Evolutionary conservation across 768 basidiomycete species (phyloP).

Genomic region (Mycena haematopus): DNA sequence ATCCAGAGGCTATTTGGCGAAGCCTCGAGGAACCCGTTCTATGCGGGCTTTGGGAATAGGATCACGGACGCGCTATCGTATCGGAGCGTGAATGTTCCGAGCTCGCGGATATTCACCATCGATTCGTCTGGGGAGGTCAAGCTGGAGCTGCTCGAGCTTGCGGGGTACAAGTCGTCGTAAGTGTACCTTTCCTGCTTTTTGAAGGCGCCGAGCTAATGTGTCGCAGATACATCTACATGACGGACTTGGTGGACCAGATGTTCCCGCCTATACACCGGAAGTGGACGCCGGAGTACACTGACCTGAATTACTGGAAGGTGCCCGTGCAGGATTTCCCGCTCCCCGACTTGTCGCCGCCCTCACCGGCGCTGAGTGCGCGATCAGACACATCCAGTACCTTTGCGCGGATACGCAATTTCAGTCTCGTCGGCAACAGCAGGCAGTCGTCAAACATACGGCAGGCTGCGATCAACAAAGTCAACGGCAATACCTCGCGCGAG

Average conservation of each 20-base stretch:
- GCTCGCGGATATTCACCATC: slow-evolving; percentile 95
- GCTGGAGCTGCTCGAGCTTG: slow-evolving; percentile 94
- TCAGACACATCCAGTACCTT: slow-evolving; percentile 86
- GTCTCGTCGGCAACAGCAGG: slow-evolving; percentile 63
- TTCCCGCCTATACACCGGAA: slow-evolving; percentile 95
- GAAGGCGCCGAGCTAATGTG: background rate
- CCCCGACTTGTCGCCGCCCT: slow-evolving; percentile 85
- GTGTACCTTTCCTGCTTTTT: slow-evolving; percentile 35
- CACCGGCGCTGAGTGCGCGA: slow-evolving; percentile 91
- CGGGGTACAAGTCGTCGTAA: slow-evolving; percentile 95
- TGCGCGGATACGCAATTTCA: slow-evolving; percentile 78
- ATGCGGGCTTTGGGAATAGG: slow-evolving; percentile 97
- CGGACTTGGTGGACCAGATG: slow-evolving; percentile 99
- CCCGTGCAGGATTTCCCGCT: slow-evolving; percentile 82
- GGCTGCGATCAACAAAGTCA: slow-evolving; percentile 21
- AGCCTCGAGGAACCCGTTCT: slow-evolving; percentile 78
- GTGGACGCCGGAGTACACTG: slow-evolving; percentile 89
- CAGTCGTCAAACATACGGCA: slow-evolving; percentile 36
- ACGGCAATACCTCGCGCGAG: slow-evolving; percentile 29
- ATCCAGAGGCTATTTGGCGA: slow-evolving; percentile 90
- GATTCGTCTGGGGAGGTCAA: slow-evolving; percentile 95
- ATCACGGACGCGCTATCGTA: slow-evolving; percentile 99
- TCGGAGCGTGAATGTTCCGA: slow-evolving; percentile 92
- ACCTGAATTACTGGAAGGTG: slow-evolving; percentile 97
- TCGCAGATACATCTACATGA: slow-evolving; percentile 94